Conservation (phyloP, 257 asterid species). For the Ehretia macrophylla region DNA sequence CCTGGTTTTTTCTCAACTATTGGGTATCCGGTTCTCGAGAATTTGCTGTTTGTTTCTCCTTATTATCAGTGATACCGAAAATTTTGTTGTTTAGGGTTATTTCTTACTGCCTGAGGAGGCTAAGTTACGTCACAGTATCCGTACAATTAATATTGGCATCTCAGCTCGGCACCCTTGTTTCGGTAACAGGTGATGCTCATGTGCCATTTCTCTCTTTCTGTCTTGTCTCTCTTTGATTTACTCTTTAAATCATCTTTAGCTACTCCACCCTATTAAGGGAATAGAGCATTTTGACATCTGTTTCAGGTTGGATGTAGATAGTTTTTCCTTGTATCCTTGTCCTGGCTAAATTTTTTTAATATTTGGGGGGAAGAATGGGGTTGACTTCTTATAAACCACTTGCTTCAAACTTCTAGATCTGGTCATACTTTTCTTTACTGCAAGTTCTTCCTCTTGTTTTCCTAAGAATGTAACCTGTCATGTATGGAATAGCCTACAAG, state of each 20-base stretch:
- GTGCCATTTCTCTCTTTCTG: neutral
- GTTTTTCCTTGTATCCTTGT: too few species aligned
- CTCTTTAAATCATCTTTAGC: neutral
- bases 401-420: too few species aligned
- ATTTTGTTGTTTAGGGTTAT: slow-evolving; percentile 54
- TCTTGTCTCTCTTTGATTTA: neutral
- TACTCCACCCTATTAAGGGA: neutral
- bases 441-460: too few species aligned
- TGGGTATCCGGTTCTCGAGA: neutral
- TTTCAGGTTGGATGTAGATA: too few species aligned
- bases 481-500: too few species aligned
- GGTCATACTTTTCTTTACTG: too few species aligned
- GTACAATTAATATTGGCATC: slow-evolving; percentile 69
- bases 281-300: neutral
- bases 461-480: too few species aligned
- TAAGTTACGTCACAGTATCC: slow-evolving; percentile 67
- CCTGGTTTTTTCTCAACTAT: neutral
- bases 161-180: slow-evolving; percentile 89
- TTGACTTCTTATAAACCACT: too few species aligned
- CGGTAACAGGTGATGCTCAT: slow-evolving; percentile 67
- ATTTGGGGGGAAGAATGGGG: too few species aligned
- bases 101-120: slow-evolving; percentile 93
- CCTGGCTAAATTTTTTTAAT: too few species aligned
- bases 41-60: neutral
- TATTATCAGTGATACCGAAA: slow-evolving; percentile 1